Evolutionary conservation across 1,139 yeast species (phyloP).

Genomic region (Pichia kudriavzevii): DNA sequence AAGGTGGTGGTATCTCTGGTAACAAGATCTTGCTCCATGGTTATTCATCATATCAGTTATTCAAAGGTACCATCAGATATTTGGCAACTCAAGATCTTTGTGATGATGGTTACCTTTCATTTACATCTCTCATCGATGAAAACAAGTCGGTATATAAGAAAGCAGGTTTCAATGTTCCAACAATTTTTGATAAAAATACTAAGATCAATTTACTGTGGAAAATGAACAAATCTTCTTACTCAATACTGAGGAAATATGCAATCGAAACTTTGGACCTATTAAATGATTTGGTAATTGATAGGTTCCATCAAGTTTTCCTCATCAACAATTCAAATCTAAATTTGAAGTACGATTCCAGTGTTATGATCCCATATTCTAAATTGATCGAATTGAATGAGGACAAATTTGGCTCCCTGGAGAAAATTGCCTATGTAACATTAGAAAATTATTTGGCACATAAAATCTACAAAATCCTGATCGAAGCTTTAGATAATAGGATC

Average conservation of each 20-base stretch:
- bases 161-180: constrained; percentile 61
- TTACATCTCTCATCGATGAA: constrained; percentile 52
- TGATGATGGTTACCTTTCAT: constrained; percentile 56
- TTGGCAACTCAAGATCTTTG: constrained; percentile 70
- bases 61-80: constrained; percentile 78
- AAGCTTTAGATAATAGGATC: constrained; percentile 65
- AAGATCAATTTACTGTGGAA: constrained; percentile 77
- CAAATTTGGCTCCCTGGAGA: constrained; percentile 62
- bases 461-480: constrained; percentile 48
- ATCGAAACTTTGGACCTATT: constrained; percentile 58
- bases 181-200: constrained; percentile 67
- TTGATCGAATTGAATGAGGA: constrained; percentile 27
- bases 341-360: constrained; percentile 58
- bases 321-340: constrained; percentile 49
- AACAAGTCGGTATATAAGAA: constrained; percentile 42
- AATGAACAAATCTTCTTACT: constrained; percentile 65
- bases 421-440: constrained; percentile 62
- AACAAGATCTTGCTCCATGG: constrained; percentile 75
- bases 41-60: constrained; percentile 84
- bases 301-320: constrained; percentile 80
- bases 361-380: constrained; percentile 36
- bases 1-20: constrained; percentile 78
- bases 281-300: constrained; percentile 73
- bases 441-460: constrained; percentile 60
- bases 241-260: constrained; percentile 57